Evolutionary conservation across 2,329 filamentous ascomycete species (phyloP).

Genomic region (Colletotrichum sp.): DNA sequence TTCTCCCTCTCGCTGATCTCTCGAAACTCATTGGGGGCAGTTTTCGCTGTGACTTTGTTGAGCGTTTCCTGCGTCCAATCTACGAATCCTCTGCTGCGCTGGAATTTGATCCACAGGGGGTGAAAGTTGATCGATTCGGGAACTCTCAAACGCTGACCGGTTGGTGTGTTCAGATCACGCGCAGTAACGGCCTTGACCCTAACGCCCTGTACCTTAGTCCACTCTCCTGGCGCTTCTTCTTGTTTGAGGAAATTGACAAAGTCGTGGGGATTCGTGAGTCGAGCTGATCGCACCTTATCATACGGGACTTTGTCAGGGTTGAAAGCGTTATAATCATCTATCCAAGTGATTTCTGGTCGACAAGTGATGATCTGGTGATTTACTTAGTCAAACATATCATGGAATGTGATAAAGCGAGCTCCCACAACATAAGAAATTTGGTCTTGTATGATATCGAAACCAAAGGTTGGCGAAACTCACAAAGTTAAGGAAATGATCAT

Average conservation of each 20-base stretch:
- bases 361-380: too few species aligned
- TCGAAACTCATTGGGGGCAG: accelerated
- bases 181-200: neutral
- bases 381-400: too few species aligned
- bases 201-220: too few species aligned
- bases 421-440: too few species aligned
- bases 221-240: neutral
- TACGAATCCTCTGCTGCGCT: accelerated
- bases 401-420: too few species aligned
- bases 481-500: too few species aligned
- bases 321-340: too few species aligned
- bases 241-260: neutral
- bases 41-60: neutral
- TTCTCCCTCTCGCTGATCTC: accelerated
- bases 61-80: neutral
- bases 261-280: neutral
- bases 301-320: too few species aligned
- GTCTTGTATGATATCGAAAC: too few species aligned
- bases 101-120: neutral
- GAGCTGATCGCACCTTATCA: too few species aligned
- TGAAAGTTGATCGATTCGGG: neutral
- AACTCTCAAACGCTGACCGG: neutral
- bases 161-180: neutral
- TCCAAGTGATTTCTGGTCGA: too few species aligned
- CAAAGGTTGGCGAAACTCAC: too few species aligned